phyloP scores from a whole-genome alignment of 257 asterid genomes.

The Penstemon barbatus region DNA sequence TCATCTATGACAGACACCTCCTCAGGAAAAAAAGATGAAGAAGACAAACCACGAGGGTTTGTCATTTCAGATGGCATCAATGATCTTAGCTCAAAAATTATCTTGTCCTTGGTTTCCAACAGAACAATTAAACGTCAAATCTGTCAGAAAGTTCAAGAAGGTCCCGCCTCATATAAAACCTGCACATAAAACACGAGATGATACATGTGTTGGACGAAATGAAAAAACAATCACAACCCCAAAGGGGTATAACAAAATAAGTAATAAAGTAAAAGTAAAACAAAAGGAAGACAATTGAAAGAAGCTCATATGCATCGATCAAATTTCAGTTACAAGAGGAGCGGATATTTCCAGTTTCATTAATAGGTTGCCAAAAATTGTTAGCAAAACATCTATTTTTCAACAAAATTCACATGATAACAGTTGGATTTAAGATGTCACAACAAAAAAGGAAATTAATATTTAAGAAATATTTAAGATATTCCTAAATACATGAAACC shows the following conservation, averaged over 20 bases:
- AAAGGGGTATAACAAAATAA: background rate
- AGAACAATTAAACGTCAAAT: constrained; percentile 31
- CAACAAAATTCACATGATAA: constrained; percentile 36
- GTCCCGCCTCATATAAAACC: constrained; percentile 37
- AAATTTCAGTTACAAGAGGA: constrained; percentile 31
- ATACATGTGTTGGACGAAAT: constrained; percentile 14
- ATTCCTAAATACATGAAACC: constrained; percentile 22
- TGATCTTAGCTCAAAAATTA: constrained; percentile 32
- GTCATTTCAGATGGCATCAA: constrained; percentile 52
- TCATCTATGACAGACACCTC: constrained; percentile 58
- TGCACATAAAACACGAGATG: constrained; percentile 34
- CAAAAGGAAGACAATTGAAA: constrained; percentile 10
- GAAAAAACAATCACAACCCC: constrained; percentile 13
- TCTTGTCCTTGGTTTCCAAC: constrained; percentile 36
- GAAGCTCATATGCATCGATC: constrained; percentile 6
- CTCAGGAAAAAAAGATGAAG: constrained; percentile 74
- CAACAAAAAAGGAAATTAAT: constrained; percentile 29
- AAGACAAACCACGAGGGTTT: constrained; percentile 64
- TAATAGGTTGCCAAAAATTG: constrained; percentile 36
- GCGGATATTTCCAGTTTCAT: constrained; percentile 31
- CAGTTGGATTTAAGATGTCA: constrained; percentile 48
- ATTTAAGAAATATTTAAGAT: constrained; percentile 6
- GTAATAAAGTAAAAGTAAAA: constrained; percentile 10
- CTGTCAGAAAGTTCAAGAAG: constrained; percentile 33
- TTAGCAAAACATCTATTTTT: constrained; percentile 24